These are phyloP conservation scores for Rhodotorula sp. DNA, from an alignment of 1,284 basidiomycete genomes.

Conservation along the genomic window DNA sequence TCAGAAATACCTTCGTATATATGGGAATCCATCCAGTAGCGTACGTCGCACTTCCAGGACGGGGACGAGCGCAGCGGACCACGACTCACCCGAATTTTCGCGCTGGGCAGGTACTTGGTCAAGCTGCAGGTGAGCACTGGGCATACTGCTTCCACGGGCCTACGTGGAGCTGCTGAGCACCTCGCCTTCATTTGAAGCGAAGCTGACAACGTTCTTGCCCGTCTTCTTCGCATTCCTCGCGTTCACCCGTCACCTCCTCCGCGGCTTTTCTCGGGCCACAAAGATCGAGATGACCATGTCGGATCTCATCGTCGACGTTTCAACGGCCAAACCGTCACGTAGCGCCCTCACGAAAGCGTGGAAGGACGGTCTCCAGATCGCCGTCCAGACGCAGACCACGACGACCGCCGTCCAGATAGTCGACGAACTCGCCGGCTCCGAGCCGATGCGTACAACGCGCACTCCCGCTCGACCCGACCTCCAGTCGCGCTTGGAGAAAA, in stretches of 20 bases:
- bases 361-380: slow-evolving; percentile 21
- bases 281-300: slow-evolving; percentile 16
- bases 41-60: too few relatives aligned
- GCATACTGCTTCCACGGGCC: too few relatives aligned
- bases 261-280: slow-evolving; percentile 10
- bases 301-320: slow-evolving; percentile 24
- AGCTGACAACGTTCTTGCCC: too few relatives aligned
- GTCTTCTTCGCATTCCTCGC: too few relatives aligned
- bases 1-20: not conserved
- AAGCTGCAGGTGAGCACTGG: not conserved
- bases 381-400: slow-evolving; percentile 19
- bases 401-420: slow-evolving; percentile 16
- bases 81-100: too few relatives aligned
- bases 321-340: slow-evolving; percentile 13
- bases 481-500: slow-evolving; percentile 16
- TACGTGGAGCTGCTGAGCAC: too few relatives aligned
- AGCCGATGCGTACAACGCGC: slow-evolving; percentile 16
- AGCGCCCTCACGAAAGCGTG: not conserved
- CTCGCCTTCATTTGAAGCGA: too few relatives aligned
- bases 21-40: too few relatives aligned
- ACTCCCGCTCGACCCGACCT: slow-evolving; percentile 32
- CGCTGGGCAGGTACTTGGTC: too few relatives aligned
- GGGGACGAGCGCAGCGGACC: too few relatives aligned
- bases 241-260: slow-evolving; percentile 1
- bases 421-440: slow-evolving; percentile 5